Evolutionary conservation across 1,284 basidiomycete species (phyloP).

Genomic region (Ceratobasidium theobromae): DNA sequence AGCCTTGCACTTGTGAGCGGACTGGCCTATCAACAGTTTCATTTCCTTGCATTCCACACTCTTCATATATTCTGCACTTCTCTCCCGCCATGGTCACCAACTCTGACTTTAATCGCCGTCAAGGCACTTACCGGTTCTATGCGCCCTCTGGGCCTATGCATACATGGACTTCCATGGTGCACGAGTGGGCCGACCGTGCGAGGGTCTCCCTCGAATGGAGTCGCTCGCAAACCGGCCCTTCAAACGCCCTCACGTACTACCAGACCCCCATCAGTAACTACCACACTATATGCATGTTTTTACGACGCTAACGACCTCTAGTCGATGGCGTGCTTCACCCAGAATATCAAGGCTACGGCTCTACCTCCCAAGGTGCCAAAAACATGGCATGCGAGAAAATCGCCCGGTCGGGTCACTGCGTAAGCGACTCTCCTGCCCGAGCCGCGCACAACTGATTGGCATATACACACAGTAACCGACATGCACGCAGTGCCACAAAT

Average conservation of each 20-base stretch:
- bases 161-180: background rate
- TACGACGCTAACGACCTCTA: background rate
- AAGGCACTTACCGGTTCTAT: background rate
- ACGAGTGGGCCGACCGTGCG: constrained; percentile 3
- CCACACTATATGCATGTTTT: background rate
- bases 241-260: constrained; percentile 1
- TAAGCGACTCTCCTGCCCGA: background rate
- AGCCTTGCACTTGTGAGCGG: background rate
- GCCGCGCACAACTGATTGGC: background rate
- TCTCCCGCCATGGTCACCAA: background rate
- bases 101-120: constrained; percentile 15
- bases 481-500: background rate
- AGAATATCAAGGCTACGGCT: background rate
- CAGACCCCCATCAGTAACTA: constrained; percentile 3
- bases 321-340: constrained; percentile 4
- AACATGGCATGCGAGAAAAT: background rate
- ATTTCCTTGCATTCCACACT: background rate
- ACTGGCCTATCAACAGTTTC: background rate
- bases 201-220: background rate
- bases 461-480: background rate
- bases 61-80: background rate
- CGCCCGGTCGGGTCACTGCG: constrained; percentile 7
- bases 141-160: background rate
- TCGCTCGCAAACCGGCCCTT: background rate
- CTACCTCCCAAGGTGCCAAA: background rate